Base-by-base conservation (phyloP, 768 basidiomycete genomes). In the Tricholoma saponaceum region DNA sequence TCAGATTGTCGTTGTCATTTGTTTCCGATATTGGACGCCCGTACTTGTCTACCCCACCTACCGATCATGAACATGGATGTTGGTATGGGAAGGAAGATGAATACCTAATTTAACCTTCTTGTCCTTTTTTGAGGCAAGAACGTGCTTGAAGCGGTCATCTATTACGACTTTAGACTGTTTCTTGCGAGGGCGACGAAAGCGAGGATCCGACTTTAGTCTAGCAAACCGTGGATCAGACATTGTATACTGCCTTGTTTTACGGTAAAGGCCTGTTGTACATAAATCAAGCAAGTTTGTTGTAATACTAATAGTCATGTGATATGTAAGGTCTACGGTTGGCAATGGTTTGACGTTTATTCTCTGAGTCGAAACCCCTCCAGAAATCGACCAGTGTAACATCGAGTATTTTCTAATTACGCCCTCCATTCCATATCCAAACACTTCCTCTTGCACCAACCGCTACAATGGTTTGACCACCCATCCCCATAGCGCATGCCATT, bases 191-290 rank as follows among this genome's bases (percentile, higher is more conserved):
- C 83, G 82, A 23, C 95, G 80, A 76, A 99, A 99, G 51, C 97
- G 85, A 47, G 97, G 97, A 69, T 99, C 96, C 13, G 92, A 85
- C 68, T 84, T 87, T 55, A 98, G 78, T 53, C 90, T 79, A 18
- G 89, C 82, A 71, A 98, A 99, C 20, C 96, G 83, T n/a, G 90
- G 79, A 72, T 97, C 92, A 13, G 88, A 83, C 86, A 89, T 87
- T 62, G 57, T 58, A 57, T 33, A 18, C n/a, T 41, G 2, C 7
- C n/a, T n/a, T n/a, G n/a, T 28, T 8, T 4, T 28, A 28, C 28
- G 28, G 8, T 28, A 28, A 28, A 28, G n/a, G n/a, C n/a, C n/a
- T n/a, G n/a, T n/a, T n/a, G n/a, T n/a, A n/a, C n/a, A n/a, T n/a
- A n/a, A n/a, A n/a, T n/a, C n/a, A n/a, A n/a, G n/a, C n/a, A n/a